These are phyloP conservation scores for Moringa oleifera DNA, from an alignment of 345 rosid species.

Conservation along the genomic window DNA sequence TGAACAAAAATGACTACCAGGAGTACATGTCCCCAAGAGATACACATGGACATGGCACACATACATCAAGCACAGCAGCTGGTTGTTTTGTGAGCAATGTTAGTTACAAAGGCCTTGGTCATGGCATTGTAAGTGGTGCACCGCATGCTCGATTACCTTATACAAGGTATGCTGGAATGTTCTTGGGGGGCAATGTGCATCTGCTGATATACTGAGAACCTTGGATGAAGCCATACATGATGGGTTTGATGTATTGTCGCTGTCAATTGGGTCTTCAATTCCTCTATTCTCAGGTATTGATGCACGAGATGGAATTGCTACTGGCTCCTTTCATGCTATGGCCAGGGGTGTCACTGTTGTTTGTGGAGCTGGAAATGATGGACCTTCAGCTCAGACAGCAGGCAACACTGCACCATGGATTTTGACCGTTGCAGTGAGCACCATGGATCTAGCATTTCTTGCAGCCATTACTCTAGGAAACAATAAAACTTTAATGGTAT, in stretches of 20 bases:
- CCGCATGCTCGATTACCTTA: constrained; percentile 40
- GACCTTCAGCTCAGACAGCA: constrained; percentile 35
- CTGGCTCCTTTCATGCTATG: constrained; percentile 46
- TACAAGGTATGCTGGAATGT: constrained; percentile 54
- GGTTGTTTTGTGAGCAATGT: constrained; percentile 38
- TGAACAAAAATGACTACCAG: constrained; percentile 24
- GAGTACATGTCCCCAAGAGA: constrained; percentile 46
- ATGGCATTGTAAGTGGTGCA: constrained; percentile 34
- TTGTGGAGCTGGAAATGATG: constrained; percentile 28
- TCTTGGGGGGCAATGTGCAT: constrained; percentile 7
- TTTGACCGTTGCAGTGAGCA: constrained; percentile 42
- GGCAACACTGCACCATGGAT: constrained; percentile 48
- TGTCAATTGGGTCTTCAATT: constrained; percentile 33
- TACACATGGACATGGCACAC: constrained; percentile 47
- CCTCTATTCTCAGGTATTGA: constrained; percentile 31
- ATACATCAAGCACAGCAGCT: constrained; percentile 37
- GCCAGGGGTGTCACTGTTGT: constrained; percentile 29
- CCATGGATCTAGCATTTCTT: constrained; percentile 42
- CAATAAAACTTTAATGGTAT: constrained; percentile 27
- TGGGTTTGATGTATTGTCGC: constrained; percentile 41
- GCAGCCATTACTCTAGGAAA: constrained; percentile 31
- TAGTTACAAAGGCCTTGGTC: constrained; percentile 40
- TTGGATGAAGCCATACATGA: constrained; percentile 52
- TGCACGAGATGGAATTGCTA: constrained; percentile 25
- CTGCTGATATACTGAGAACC: constrained; percentile 41